Evolutionary conservation across 176 grass and related monocot genomes (phyloP).

Genomic region (Saccharum officinarum): DNA sequence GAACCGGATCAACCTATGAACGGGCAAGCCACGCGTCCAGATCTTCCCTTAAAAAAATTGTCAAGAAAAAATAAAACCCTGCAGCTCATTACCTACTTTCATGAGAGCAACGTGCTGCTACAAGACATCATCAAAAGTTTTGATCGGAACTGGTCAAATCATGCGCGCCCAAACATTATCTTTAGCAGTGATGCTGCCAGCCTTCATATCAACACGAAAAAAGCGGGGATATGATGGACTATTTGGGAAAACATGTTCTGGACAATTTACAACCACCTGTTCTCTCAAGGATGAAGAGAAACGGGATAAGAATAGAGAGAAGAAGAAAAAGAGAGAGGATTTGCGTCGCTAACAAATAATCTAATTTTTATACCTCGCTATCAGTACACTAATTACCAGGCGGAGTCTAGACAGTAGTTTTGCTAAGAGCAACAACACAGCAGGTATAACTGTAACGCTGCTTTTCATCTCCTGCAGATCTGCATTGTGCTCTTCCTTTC

Average conservation of each 20-base stretch:
- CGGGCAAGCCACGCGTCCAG: conserved; percentile 15
- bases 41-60: not conserved
- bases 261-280: conserved; percentile 63
- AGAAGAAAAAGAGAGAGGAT: not conserved
- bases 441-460: conserved; percentile 15
- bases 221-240: conserved; percentile 30
- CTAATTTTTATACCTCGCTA: conserved; percentile 61
- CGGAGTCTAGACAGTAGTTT: conserved; percentile 34
- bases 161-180: conserved; percentile 9
- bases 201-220: conserved; percentile 37
- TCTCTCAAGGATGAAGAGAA: conserved; percentile 40
- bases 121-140: not conserved
- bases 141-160: conserved; percentile 27
- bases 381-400: conserved; percentile 65
- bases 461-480: not conserved
- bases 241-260: conserved; percentile 49
- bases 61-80: not conserved
- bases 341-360: conserved; percentile 50
- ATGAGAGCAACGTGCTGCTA: conserved; percentile 27
- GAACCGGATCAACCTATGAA: not conserved
- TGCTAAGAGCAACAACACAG: conserved; percentile 22
- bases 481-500: conserved; percentile 7
- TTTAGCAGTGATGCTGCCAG: conserved; percentile 7
- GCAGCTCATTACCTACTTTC: not conserved
- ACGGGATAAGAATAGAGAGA: conserved; percentile 38